phyloP scores from a whole-genome alignment of 2,329 filamentous ascomycete species.

The Incumbomyces delicatus region DNA sequence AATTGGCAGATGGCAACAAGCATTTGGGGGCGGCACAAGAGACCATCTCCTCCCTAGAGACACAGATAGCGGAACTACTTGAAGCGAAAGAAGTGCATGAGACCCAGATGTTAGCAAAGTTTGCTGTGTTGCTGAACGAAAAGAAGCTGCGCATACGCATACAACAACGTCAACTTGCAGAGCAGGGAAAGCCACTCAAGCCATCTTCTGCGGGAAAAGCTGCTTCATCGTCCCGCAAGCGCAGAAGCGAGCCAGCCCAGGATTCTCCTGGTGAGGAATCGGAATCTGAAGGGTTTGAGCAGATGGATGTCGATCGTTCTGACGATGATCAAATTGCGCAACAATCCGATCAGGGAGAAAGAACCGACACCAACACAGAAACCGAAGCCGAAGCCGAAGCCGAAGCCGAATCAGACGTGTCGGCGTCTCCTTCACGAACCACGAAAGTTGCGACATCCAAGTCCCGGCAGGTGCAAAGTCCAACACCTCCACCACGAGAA shows the following conservation, averaged over 20 bases:
- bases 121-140: conserved; percentile 48
- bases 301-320: conserved; percentile 10
- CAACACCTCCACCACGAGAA: conserved; percentile 13
- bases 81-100: conserved; percentile 49
- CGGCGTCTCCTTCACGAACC: not conserved
- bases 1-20: conserved; percentile 32
- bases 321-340: not conserved
- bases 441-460: not conserved
- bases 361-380: conserved; percentile 7
- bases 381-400: conserved; percentile 7
- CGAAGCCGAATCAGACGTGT: conserved; percentile 12
- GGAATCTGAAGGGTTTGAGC: conserved; percentile 18
- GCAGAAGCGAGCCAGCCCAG: conserved; percentile 10
- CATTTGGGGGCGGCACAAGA: conserved; percentile 37
- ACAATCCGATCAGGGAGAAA: conserved; percentile 6
- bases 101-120: conserved; percentile 47
- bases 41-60: conserved; percentile 42
- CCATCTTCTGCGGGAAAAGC: conserved; percentile 19
- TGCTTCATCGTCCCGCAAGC: conserved; percentile 11
- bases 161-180: conserved; percentile 39
- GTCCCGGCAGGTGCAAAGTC: not conserved
- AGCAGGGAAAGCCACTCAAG: conserved; percentile 23
- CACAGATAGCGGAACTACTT: conserved; percentile 49
- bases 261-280: conserved; percentile 9
- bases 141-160: conserved; percentile 58